phyloP scores from a whole-genome alignment of 331 rosid genomes.

The Quercus lobata region DNA sequence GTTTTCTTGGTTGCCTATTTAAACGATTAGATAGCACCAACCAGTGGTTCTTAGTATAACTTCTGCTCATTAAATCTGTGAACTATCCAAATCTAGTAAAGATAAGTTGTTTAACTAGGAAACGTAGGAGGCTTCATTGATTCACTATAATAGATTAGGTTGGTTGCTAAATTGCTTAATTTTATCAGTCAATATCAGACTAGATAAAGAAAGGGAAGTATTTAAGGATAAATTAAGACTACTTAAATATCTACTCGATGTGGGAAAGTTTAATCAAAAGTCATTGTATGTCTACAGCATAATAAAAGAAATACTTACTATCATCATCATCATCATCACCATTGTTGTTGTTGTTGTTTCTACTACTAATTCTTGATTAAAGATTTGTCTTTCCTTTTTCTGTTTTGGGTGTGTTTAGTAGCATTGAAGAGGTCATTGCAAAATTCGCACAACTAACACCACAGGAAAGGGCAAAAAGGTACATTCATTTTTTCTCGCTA shows the following conservation, averaged over 20 bases:
- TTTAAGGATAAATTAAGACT: background rate
- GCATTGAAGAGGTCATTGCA: conserved; percentile 77
- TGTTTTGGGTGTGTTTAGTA: conserved; percentile 30
- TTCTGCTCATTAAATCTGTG: background rate
- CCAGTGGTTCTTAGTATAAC: background rate
- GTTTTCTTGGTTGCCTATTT: background rate
- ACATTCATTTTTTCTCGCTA: background rate
- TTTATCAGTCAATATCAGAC: background rate
- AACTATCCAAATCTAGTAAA: background rate
- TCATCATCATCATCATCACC: background rate
- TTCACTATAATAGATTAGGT: background rate
- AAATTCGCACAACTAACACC: conserved; percentile 84
- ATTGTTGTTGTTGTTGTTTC: background rate
- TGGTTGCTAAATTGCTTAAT: background rate
- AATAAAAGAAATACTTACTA: background rate
- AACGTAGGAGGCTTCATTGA: background rate
- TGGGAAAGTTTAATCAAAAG: background rate
- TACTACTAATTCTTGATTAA: background rate
- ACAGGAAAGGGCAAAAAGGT: conserved; percentile 95
- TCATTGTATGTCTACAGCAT: background rate
- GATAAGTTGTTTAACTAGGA: background rate
- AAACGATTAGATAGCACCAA: background rate
- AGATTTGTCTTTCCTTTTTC: background rate
- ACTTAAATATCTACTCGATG: background rate
- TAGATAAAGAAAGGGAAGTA: background rate